phyloP scores from a whole-genome alignment of 352 stramenopile genomes.

The Phytophthora citricola region DNA sequence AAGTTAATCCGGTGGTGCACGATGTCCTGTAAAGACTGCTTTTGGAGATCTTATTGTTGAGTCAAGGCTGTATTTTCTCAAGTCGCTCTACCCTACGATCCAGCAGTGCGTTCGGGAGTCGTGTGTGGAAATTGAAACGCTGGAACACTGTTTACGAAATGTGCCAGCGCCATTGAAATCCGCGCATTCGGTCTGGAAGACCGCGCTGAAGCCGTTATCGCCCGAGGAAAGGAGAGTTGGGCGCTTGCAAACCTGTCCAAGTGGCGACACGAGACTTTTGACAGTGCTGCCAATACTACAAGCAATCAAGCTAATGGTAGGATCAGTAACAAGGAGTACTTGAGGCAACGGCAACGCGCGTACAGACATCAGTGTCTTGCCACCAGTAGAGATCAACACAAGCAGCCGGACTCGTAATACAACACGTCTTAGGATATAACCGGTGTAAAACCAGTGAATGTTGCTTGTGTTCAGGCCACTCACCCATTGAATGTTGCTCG shows the following conservation, averaged over 20 bases:
- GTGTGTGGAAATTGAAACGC: too few relatives aligned
- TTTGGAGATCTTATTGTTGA: too few relatives aligned
- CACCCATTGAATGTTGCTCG: too few relatives aligned
- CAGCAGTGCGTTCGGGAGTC: too few relatives aligned
- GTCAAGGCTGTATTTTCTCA: too few relatives aligned
- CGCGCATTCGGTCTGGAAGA: constrained; percentile 80
- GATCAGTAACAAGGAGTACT: constrained; percentile 48
- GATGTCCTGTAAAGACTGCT: too few relatives aligned
- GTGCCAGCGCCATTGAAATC: constrained; percentile 58
- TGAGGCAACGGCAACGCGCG: constrained; percentile 71
- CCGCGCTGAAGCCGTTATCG: constrained; percentile 76
- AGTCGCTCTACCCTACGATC: too few relatives aligned
- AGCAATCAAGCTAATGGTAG: constrained; percentile 6
- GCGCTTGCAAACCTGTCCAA: constrained; percentile 66
- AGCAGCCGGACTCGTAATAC: constrained; percentile 14
- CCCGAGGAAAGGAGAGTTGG: constrained; percentile 52
- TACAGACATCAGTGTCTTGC: constrained; percentile 73
- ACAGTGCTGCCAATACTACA: constrained; percentile 4
- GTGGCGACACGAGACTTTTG: constrained; percentile 68
- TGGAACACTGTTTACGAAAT: too few relatives aligned
- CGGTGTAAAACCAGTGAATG: too few relatives aligned
- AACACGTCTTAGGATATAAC: constrained; percentile 1
- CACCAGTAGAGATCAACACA: constrained; percentile 18
- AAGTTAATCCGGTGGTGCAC: too few relatives aligned
- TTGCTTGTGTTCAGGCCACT: too few relatives aligned